These are phyloP conservation scores for Zangia roseola DNA, from an alignment of 768 basidiomycete species.

Conservation along the genomic window DNA sequence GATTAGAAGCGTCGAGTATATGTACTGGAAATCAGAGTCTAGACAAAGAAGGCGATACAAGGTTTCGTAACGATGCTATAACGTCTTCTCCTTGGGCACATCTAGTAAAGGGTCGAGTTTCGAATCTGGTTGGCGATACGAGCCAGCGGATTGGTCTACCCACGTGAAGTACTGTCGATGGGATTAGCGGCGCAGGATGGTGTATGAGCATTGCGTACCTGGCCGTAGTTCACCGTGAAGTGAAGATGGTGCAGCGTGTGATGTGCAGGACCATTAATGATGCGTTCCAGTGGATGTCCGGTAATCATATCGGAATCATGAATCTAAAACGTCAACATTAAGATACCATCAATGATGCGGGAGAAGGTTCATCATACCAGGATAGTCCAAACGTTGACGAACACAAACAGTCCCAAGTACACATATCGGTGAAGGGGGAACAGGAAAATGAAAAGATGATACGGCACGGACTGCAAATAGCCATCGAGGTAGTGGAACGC, in stretches of 20 bases:
- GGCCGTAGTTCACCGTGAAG: conserved; percentile 96
- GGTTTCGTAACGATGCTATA: conserved; percentile 2
- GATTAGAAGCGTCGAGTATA: conserved; percentile 19
- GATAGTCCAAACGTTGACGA: conserved; percentile 94
- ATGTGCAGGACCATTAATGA: conserved; percentile 98
- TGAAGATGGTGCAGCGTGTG: conserved; percentile 97
- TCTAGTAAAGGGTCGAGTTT: conserved; percentile 84
- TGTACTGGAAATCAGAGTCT: conserved; percentile 11
- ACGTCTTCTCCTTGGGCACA: conserved; percentile 32
- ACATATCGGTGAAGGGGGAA: conserved; percentile 87
- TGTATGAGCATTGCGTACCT: conserved; percentile 59
- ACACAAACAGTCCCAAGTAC: conserved; percentile 84
- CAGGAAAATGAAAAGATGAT: conserved; percentile 87
- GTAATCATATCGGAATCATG: conserved; percentile 99
- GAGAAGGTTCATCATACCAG: conserved; percentile 50
- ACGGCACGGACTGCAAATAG: conserved; percentile 90
- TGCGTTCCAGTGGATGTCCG: conserved; percentile 78
- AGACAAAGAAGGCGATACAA: neutral
- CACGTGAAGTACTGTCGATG: conserved; percentile 88
- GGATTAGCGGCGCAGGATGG: conserved; percentile 15
- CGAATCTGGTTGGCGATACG: conserved; percentile 86
- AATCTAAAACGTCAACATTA: conserved; percentile 53
- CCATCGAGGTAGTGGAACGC: conserved; percentile 98
- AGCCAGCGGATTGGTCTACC: conserved; percentile 80
- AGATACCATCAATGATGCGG: neutral